Percentiles rank a stretch among this genome's conserved stretches.
These are phyloP conservation scores for Kalmusia sp. DNA, from an alignment of 2,329 filamentous ascomycete genomes.

Conservation along the genomic window DNA sequence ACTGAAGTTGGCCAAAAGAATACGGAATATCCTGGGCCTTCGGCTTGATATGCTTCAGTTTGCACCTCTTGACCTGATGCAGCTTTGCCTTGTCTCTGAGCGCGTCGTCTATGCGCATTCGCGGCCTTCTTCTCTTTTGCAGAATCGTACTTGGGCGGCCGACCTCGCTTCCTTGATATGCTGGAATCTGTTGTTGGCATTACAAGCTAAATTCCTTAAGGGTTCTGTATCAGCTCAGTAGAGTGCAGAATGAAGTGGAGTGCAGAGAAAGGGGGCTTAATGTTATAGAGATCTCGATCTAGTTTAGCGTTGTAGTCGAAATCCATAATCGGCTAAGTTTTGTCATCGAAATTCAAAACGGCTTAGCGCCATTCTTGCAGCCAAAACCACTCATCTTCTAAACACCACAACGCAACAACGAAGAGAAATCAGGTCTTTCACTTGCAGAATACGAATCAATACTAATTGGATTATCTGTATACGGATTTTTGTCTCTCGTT, in stretches of 20 bases:
- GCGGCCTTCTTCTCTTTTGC: conserved; percentile 1
- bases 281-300: background rate
- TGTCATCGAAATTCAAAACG: background rate
- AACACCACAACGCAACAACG: background rate
- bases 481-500: background rate
- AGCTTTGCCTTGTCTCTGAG: background rate
- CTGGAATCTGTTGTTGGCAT: background rate
- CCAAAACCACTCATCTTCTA: background rate
- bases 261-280: no score
- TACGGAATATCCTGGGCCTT: background rate
- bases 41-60: background rate
- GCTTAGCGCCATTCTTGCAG: background rate
- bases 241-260: no score
- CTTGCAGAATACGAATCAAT: background rate
- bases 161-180: background rate
- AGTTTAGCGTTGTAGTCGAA: conserved; percentile 1
- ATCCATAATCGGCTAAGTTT: no score
- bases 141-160: conserved; percentile 1
- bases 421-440: background rate
- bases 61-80: background rate
- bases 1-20: conserved; percentile 1
- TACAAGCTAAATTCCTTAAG: background rate
- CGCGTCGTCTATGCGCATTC: background rate
- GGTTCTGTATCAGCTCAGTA: no score
- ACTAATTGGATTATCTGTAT: background rate